phyloP scores from a whole-genome alignment of 2,329 filamentous ascomycete species.

The Scopulariopsis brevicaulis region DNA sequence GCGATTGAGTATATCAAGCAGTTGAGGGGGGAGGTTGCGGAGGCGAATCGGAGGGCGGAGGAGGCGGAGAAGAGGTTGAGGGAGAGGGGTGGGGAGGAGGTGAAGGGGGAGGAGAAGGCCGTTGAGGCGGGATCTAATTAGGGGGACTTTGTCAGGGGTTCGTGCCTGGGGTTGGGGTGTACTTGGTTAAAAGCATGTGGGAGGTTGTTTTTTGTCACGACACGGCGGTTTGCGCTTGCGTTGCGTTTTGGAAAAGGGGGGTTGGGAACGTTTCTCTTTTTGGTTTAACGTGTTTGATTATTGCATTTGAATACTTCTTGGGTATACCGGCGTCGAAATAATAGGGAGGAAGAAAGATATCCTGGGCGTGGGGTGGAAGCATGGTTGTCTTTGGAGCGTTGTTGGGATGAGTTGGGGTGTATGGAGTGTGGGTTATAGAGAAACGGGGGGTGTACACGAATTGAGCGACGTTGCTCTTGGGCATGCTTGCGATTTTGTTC shows the following conservation, averaged over 20 bases:
- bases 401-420: not conserved
- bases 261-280: not conserved
- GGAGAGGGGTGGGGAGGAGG: not conserved
- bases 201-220: too few species aligned
- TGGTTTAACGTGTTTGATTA: not conserved
- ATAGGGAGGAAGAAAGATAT: not conserved
- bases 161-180: too few species aligned
- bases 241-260: too few species aligned
- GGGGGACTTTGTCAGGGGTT: too few species aligned
- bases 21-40: conserved; percentile 61
- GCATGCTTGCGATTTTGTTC: too few species aligned
- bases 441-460: too few species aligned
- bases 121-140: not conserved
- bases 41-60: conserved; percentile 51
- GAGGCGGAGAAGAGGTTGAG: conserved; percentile 52
- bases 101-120: not conserved
- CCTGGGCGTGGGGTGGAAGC: not conserved
- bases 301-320: not conserved
- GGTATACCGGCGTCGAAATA: not conserved
- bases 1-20: conserved; percentile 92
- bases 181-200: too few species aligned
- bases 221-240: too few species aligned
- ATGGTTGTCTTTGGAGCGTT: not conserved
- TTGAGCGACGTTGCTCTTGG: too few species aligned
- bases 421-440: not conserved